Evolutionary conservation across 805 yeast genomes (phyloP).

Genomic region (Kockiozyma suomiensis): DNA sequence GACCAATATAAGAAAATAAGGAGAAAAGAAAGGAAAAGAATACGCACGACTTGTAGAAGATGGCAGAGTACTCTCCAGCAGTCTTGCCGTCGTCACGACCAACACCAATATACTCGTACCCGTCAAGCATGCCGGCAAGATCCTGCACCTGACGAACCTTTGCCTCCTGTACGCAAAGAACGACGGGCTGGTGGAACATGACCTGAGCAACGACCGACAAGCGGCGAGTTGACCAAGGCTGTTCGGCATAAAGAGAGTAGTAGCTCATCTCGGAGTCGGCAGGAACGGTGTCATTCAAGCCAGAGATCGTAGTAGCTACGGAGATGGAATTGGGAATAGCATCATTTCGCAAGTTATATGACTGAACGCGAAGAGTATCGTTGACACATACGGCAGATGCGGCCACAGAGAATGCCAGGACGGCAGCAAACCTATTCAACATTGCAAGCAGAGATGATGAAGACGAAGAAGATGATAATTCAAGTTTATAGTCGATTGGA

Average conservation of each 20-base stretch:
- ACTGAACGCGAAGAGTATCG: slow-evolving; percentile 4
- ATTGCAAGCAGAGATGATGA: neutral
- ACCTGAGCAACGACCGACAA: slow-evolving; percentile 3
- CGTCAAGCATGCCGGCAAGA: neutral
- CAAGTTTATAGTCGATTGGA: neutral
- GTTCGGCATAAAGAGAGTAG: slow-evolving; percentile 3
- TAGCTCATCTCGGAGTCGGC: neutral
- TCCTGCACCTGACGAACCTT: neutral
- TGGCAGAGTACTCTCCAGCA: slow-evolving; percentile 6
- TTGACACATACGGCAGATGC: neutral
- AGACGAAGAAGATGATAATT: neutral
- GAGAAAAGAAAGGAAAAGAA: neutral
- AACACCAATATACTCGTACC: slow-evolving; percentile 7
- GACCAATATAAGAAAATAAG: neutral
- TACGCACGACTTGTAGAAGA: slow-evolving; percentile 3
- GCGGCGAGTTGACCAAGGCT: slow-evolving; percentile 11
- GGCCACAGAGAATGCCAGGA: neutral
- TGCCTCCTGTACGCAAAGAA: slow-evolving; percentile 17
- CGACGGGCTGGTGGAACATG: neutral
- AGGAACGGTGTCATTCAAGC: slow-evolving; percentile 1
- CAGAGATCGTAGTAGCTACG: neutral
- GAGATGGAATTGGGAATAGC: slow-evolving; percentile 4
- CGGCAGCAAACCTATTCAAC: neutral
- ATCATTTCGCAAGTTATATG: slow-evolving; percentile 17
- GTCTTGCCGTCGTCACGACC: slow-evolving; percentile 11